Evolutionary conservation across 352 stramenopile genomes (phyloP), one percentile per base, ranked within the genome.

Genomic region (Elongisporangium anandrum): DNA sequence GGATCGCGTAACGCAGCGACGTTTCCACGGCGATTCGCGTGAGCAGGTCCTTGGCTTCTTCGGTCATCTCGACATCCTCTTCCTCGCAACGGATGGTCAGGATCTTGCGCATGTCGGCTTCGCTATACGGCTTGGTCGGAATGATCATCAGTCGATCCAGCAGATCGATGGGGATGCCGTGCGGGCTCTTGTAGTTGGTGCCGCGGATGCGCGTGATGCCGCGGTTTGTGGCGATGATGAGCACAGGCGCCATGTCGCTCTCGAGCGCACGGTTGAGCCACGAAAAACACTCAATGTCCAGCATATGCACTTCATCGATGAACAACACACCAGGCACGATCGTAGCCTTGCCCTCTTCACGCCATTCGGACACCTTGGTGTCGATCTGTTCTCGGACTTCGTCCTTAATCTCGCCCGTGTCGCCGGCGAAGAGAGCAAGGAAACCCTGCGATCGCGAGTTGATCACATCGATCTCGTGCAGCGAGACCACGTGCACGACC

Each of bases 231-330:
- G 97, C 97, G 66, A 99, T 98, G 67, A 99, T 98, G 17, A 99
- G 77, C 66, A 99, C 96, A 0, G 97, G 97, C 34, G 96, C 95
- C 73, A 99, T 92, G 65, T 98, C 88, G 38, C 87, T 98, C 76
- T 99, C 97, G 17, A 99, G 77, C 0, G 96, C 96, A 39, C 97
- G 83, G 79, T 99, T 99, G 48, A 99, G 89, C 90, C 97, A 99
- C 54, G 96, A 99, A 72, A 99, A 99, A 74, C 97, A 99, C 77
- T 99, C 97, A 64, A 99, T 99, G 76, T 99, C 97, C 21, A 99
- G 82, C 97, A 99, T 99, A 79, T 99, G 97, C 49, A 97, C 90
- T 74, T 99, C 97, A 69, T 99, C 97, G 67, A 99, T 99, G 73
- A 99, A 99, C 9, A 99, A 75, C 48, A 99, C 97, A 5, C 97